Conservation (phyloP, 1,139 yeast species). For the Sugiyamaella grinbergsii region DNA sequence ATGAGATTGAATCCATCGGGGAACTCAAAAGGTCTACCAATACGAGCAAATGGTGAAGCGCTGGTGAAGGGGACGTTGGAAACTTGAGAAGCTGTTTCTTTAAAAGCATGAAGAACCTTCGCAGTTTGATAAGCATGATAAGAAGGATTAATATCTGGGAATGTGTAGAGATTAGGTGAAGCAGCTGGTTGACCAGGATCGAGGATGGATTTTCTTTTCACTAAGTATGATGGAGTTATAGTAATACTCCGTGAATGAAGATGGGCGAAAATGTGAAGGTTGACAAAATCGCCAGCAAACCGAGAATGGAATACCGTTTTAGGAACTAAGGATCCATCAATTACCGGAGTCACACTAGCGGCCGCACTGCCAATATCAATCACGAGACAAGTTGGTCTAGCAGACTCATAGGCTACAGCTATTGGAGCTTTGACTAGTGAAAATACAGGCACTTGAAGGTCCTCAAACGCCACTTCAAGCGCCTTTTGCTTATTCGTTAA, state of each 20-base stretch:
- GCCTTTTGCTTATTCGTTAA: constrained; percentile 68
- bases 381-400: constrained; percentile 44
- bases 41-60: constrained; percentile 31
- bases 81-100: constrained; percentile 61
- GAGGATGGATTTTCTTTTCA: constrained; percentile 38
- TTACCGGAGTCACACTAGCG: constrained; percentile 83
- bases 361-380: constrained; percentile 42
- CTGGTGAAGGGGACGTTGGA: constrained; percentile 47
- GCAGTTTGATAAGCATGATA: constrained; percentile 43
- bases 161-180: constrained; percentile 43
- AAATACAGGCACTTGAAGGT: constrained; percentile 79
- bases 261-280: constrained; percentile 41
- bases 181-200: constrained; percentile 43
- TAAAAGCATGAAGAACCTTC: constrained; percentile 57
- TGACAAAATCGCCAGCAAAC: constrained; percentile 48
- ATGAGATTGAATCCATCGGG: constrained; percentile 70
- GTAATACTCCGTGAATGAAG: constrained; percentile 37
- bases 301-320: constrained; percentile 43
- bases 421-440: constrained; percentile 83
- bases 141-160: constrained; percentile 37
- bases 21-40: constrained; percentile 68
- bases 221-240: constrained; percentile 41
- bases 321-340: constrained; percentile 63
- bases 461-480: constrained; percentile 74
- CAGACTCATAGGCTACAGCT: constrained; percentile 62